Evolutionary conservation across 306 rosid genomes (phyloP).

Genomic region (Gastrolobium villosum): DNA sequence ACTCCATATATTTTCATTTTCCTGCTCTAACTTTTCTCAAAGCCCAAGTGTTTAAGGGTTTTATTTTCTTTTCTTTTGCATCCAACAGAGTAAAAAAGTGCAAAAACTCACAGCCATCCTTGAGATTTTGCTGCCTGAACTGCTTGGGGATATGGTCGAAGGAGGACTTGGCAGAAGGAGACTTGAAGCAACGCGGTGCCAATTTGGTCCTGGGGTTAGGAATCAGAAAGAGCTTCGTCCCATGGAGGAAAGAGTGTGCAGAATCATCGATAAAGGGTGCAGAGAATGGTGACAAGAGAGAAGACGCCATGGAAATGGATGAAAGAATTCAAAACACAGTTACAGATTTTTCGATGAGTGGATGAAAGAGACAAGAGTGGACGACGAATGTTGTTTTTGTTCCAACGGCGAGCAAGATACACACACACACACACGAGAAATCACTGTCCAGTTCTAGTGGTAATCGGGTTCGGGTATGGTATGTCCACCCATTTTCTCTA

Average conservation of each 20-base stretch:
- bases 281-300: constrained; percentile 59
- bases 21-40: background rate
- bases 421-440: background rate
- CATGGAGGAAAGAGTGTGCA: constrained; percentile 61
- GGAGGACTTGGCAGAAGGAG: constrained; percentile 59
- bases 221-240: constrained; percentile 54
- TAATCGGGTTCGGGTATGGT: constrained; percentile 31
- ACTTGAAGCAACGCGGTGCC: constrained; percentile 53
- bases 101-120: constrained; percentile 80
- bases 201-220: constrained; percentile 34
- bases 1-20: background rate
- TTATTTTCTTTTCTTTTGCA: background rate
- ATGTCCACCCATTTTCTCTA: background rate
- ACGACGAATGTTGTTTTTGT: background rate
- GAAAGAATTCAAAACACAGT: constrained; percentile 35
- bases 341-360: background rate
- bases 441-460: background rate
- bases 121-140: constrained; percentile 85
- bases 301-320: constrained; percentile 66
- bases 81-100: constrained; percentile 5
- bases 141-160: constrained; percentile 80
- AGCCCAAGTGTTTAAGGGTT: constrained; percentile 8
- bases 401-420: constrained; percentile 8
- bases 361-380: background rate
- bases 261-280: constrained; percentile 45